Base-by-base conservation (phyloP, 345 rosid genomes). In the Pseudoturritis turrita region DNA sequence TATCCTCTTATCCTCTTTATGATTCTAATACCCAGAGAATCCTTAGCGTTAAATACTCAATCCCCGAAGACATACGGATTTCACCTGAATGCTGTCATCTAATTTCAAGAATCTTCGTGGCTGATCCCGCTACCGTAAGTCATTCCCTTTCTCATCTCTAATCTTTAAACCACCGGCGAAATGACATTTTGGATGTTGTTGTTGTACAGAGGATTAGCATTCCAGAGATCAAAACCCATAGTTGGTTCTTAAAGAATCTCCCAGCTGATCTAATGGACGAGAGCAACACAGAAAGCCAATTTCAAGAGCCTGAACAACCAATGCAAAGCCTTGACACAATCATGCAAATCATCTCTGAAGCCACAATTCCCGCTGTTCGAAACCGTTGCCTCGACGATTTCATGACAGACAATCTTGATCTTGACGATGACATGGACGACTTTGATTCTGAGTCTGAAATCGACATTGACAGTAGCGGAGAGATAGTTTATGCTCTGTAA, bases 271-370 rank as follows among this genome's bases (percentile, higher is more conserved):
- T 92, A 22, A 81, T 86, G 87, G 83, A 83, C 15, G 96, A 85
- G 33, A 87, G 58, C 53, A 80, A 73, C 28, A 82, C 83, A 69
- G 81, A 80, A 41, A 80, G 67, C 70, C 88, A 86, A 14, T 87
- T 75, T 23, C 89, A 95, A 46, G 97, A 92, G 62, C 88, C 92
- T 12, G 97, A 96, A 60, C 94, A 87, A 70, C 96, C 99, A 7
- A 80, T 82, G 87, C 99, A 96, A 78, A 88, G 94, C 51, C 47
- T 75, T 0, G 97, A 90, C 50, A 85, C 81, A 6, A 92, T 96
- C 70, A 96, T 96, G 99, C 99, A 95, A 75, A 92, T 92, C 71
- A 88, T 96, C 17, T 79, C 92, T 0, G 98, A 92, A 77, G 98
- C 98, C 53, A 90, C 98, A 50, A 80, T 92, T 46, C 99, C 97